phyloP scores from a whole-genome alignment of 2,329 filamentous ascomycete genomes.

The Bipolaris zeicola region DNA sequence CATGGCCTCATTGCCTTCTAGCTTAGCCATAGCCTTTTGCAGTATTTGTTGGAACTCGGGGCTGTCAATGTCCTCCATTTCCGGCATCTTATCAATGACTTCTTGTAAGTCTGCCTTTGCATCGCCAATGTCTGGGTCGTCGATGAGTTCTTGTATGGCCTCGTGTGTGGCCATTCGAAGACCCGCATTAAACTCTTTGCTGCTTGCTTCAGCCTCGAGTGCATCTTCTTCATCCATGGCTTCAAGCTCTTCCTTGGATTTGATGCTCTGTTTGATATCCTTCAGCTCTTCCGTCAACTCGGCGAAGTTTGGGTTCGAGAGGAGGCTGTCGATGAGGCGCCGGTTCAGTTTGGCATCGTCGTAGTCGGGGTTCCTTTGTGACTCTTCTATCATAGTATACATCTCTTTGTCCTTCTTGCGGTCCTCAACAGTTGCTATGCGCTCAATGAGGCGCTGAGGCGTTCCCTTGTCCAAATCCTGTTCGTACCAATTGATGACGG shows the following conservation, averaged over 20 bases:
- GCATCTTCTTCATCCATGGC: constrained; percentile 15
- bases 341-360: constrained; percentile 35
- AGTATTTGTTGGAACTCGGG: constrained; percentile 30
- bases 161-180: constrained; percentile 28
- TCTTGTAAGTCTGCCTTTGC: constrained; percentile 30
- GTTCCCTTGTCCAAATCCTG: constrained; percentile 33
- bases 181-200: constrained; percentile 23
- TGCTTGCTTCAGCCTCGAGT: constrained; percentile 20
- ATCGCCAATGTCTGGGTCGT: constrained; percentile 37
- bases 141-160: constrained; percentile 31
- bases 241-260: constrained; percentile 23
- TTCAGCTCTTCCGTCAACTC: constrained; percentile 35
- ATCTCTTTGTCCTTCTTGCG: constrained; percentile 29
- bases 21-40: constrained; percentile 28
- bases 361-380: constrained; percentile 34
- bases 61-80: constrained; percentile 25
- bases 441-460: constrained; percentile 29
- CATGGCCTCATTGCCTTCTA: constrained; percentile 27
- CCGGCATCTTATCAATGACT: constrained; percentile 31
- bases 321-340: constrained; percentile 35
- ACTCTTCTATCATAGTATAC: constrained; percentile 32
- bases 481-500: constrained; percentile 38
- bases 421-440: constrained; percentile 34
- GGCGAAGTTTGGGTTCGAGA: constrained; percentile 37
- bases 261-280: constrained; percentile 33